A percentile compares a stretch with the other conserved stretches of the same genome.
phyloP scores from a whole-genome alignment of 352 stramenopile genomes.

The Phytopythium kandeliae region DNA sequence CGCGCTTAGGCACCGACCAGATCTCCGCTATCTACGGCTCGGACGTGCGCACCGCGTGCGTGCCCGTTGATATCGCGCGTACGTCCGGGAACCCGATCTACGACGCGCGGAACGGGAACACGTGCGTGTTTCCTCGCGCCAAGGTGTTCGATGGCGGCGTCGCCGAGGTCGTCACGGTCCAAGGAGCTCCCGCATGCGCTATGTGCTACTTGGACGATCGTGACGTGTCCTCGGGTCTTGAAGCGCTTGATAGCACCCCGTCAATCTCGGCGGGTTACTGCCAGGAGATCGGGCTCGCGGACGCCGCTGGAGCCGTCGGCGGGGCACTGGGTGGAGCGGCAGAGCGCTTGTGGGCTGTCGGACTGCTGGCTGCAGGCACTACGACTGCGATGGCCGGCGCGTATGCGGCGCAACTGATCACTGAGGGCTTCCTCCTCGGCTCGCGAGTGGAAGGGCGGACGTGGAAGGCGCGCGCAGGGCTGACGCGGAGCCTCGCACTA shows the following conservation, averaged over 20 bases:
- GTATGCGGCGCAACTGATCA: constrained; percentile 93
- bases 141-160: constrained; percentile 9
- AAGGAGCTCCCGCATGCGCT: constrained; percentile 13
- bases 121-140: constrained; percentile 30
- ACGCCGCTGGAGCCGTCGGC: constrained; percentile 59
- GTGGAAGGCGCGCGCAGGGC: constrained; percentile 67
- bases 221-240: not conserved
- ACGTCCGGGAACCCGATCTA: constrained; percentile 54
- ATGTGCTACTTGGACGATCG: constrained; percentile 46
- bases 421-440: constrained; percentile 89
- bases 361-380: constrained; percentile 88
- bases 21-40: constrained; percentile 40
- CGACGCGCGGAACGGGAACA: constrained; percentile 41
- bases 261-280: constrained; percentile 45
- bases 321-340: constrained; percentile 56
- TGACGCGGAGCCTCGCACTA: constrained; percentile 86
- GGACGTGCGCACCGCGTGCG: constrained; percentile 65
- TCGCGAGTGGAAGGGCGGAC: constrained; percentile 49
- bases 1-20: constrained; percentile 35
- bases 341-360: constrained; percentile 85
- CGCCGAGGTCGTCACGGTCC: constrained; percentile 3
- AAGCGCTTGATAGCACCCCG: not conserved
- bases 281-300: constrained; percentile 70
- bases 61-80: constrained; percentile 41
- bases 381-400: constrained; percentile 91